phyloP scores from a whole-genome alignment of 1,139 yeast genomes.

The Eremothecium cymbalariae region DNA sequence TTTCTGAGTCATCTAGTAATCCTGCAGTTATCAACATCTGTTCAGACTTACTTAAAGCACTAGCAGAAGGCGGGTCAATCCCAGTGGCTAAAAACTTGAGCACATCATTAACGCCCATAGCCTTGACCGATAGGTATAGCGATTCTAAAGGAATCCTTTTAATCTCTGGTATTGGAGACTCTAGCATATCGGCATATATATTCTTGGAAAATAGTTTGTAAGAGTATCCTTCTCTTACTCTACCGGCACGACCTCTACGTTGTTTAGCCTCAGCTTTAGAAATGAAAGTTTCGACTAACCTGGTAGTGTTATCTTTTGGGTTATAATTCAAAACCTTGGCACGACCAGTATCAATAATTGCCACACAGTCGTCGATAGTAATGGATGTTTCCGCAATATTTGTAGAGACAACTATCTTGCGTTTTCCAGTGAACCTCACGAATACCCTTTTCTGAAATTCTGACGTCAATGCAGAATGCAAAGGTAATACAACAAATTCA shows the following conservation, averaged over 20 bases:
- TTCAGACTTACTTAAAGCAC: conserved; percentile 56
- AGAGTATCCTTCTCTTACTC: conserved; percentile 76
- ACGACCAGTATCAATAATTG: conserved; percentile 80
- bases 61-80: conserved; percentile 64
- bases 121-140: conserved; percentile 69
- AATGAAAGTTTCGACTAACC: conserved; percentile 74
- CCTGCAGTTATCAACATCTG: conserved; percentile 61
- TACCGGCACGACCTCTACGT: conserved; percentile 97
- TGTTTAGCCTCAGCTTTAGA: conserved; percentile 89
- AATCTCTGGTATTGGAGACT: conserved; percentile 83
- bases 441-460: conserved; percentile 77
- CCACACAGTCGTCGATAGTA: conserved; percentile 90
- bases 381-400: conserved; percentile 85
- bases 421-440: conserved; percentile 43
- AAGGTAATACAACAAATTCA: conserved; percentile 47
- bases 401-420: conserved; percentile 86
- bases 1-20: conserved; percentile 47
- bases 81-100: conserved; percentile 63
- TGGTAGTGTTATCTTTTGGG: conserved; percentile 56
- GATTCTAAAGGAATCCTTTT: conserved; percentile 76
- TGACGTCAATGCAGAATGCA: conserved; percentile 81
- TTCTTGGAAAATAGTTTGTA: conserved; percentile 68
- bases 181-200: conserved; percentile 51
- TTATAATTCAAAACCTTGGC: conserved; percentile 74
- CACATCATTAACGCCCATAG: conserved; percentile 79